A percentile compares a stretch with the other conserved stretches of the same genome.
Conservation (phyloP, 768 basidiomycete genomes). For the Tremella mesenterica region DNA sequence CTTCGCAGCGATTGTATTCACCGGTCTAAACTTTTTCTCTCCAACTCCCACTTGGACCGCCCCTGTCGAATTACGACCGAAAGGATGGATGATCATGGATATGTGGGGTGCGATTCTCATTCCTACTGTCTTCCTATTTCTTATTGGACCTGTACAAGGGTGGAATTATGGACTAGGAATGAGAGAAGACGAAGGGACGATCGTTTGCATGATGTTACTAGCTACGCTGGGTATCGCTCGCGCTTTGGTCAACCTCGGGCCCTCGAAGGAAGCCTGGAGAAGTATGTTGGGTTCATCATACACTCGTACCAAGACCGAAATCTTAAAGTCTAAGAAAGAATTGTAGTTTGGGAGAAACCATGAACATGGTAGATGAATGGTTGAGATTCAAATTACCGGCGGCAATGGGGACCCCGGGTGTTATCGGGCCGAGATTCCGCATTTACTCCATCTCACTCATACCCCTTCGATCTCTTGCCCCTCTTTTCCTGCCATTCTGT, state of each 20-base stretch:
- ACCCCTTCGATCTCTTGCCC: too few relatives aligned
- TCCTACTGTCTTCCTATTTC: conserved; percentile 67
- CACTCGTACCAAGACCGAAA: too few relatives aligned
- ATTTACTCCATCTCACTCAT: too few relatives aligned
- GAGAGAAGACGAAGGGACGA: conserved; percentile 50
- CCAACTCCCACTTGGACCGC: conserved; percentile 61
- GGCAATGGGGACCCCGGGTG: too few relatives aligned
- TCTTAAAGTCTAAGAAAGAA: too few relatives aligned
- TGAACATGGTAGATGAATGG: too few relatives aligned
- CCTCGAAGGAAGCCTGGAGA: too few relatives aligned
- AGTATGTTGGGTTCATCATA: too few relatives aligned
- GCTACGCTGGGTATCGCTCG: conserved; percentile 56
- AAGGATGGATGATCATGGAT: conserved; percentile 79
- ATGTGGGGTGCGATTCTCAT: conserved; percentile 74
- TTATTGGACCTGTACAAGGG: conserved; percentile 65
- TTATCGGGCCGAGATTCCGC: too few relatives aligned
- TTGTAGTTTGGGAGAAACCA: too few relatives aligned
- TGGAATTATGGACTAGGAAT: conserved; percentile 22
- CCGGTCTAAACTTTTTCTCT: conserved; percentile 59
- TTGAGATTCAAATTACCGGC: too few relatives aligned
- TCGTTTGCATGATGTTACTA: conserved; percentile 62
- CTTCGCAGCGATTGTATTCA: conserved; percentile 45
- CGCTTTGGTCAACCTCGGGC: conserved; percentile 57
- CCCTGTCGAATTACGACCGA: conserved; percentile 67
- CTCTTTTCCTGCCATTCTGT: too few relatives aligned